Evolutionary conservation across 352 stramenopile species (phyloP).

Genomic region (Elongisporangium prolatum): DNA sequence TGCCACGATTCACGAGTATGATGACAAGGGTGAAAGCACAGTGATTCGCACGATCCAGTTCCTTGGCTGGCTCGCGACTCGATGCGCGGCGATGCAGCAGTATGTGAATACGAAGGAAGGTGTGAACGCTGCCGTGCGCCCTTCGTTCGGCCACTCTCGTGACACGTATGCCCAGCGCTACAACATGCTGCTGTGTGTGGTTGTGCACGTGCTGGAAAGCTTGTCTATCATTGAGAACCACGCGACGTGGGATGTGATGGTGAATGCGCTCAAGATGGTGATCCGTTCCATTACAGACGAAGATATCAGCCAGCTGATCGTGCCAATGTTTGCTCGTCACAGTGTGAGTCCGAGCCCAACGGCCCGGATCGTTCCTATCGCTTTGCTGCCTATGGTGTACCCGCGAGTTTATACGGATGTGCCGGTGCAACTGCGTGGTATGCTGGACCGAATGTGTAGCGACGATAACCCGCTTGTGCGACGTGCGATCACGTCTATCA

Average conservation of each 20-base stretch:
- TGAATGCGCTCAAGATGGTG: slow-evolving; percentile 76
- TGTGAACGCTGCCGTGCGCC: slow-evolving; percentile 5
- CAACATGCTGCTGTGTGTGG: slow-evolving; percentile 65
- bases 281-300: slow-evolving; percentile 50
- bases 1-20: slow-evolving; percentile 80
- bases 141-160: slow-evolving; percentile 12
- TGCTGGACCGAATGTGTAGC: slow-evolving; percentile 85
- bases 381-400: slow-evolving; percentile 75
- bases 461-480: slow-evolving; percentile 85
- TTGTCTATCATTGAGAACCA: slow-evolving; percentile 89
- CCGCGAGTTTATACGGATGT: slow-evolving; percentile 63
- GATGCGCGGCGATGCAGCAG: slow-evolving; percentile 60
- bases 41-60: slow-evolving; percentile 84
- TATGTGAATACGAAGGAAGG: slow-evolving; percentile 25
- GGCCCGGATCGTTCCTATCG: slow-evolving; percentile 76
- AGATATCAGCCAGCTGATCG: slow-evolving; percentile 58
- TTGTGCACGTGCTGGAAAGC: slow-evolving; percentile 80
- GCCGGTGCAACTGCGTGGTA: slow-evolving; percentile 75
- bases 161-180: slow-evolving; percentile 41
- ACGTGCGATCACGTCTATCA: slow-evolving; percentile 78
- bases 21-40: slow-evolving; percentile 84
- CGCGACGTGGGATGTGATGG: slow-evolving; percentile 86
- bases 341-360: slow-evolving; percentile 83
- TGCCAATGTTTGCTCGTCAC: slow-evolving; percentile 77
- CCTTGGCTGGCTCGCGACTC: slow-evolving; percentile 68